These are phyloP conservation scores for Colletotrichum incanum DNA, from an alignment of 2,329 filamentous ascomycete genomes.

Conservation along the genomic window DNA sequence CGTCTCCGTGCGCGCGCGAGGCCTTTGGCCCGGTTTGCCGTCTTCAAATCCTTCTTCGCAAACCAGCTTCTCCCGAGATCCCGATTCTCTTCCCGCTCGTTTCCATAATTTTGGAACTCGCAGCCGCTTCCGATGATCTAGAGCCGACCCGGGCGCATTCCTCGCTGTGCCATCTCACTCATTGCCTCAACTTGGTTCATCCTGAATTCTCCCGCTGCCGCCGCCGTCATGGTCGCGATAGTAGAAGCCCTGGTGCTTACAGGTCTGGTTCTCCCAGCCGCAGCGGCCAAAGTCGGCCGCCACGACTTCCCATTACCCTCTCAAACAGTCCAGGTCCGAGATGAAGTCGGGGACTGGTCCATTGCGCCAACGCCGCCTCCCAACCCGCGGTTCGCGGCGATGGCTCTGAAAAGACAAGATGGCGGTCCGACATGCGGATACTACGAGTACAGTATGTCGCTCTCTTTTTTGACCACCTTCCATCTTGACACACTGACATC, in stretches of 20 bases:
- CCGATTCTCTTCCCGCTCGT: not conserved
- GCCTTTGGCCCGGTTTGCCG: not conserved
- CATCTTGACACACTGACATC: not conserved
- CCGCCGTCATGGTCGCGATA: not conserved
- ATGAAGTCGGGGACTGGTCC: not conserved
- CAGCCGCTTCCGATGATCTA: not conserved
- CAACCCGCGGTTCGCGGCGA: not conserved
- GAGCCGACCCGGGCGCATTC: fast-evolving
- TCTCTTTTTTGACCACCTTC: not conserved
- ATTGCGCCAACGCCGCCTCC: slow-evolving; percentile 7
- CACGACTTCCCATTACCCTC: not conserved
- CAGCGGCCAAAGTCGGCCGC: not conserved
- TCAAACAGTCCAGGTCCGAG: not conserved
- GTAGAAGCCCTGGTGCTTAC: not conserved
- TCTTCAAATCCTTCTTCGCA: not conserved
- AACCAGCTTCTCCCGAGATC: no score
- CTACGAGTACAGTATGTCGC: slow-evolving; percentile 3
- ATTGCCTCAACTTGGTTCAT: no score
- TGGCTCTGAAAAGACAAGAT: slow-evolving; percentile 10
- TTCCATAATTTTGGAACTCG: not conserved
- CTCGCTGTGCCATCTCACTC: not conserved
- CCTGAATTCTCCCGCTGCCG: not conserved
- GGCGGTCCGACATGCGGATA: slow-evolving; percentile 12
- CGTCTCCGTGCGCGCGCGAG: not conserved
- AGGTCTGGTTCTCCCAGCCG: not conserved